A percentile compares a stretch with the other conserved stretches of the same genome.
Evolutionary conservation across 2,329 filamentous ascomycete species (phyloP).

Genomic region (Paramyrothecium sp.): DNA sequence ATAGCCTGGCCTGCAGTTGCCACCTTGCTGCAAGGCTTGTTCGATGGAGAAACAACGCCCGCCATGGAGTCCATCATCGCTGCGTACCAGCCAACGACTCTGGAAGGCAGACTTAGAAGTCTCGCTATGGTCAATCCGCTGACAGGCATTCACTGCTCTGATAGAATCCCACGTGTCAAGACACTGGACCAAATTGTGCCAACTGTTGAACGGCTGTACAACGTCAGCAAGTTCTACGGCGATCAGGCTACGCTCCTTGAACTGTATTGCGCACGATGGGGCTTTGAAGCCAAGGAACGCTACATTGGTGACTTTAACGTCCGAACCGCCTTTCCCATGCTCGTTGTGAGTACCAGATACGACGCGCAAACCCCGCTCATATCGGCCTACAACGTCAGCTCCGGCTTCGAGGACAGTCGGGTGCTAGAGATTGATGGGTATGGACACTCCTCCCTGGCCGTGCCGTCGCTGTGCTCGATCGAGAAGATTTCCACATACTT

Average conservation of each 20-base stretch:
- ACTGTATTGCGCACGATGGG: constrained; percentile 6
- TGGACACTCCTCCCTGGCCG: neutral
- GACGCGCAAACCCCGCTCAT: neutral
- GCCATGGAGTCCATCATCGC: neutral
- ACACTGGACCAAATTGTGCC: constrained; percentile 24
- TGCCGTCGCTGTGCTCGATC: too few relatives aligned
- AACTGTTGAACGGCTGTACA: constrained; percentile 16
- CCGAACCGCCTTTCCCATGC: neutral
- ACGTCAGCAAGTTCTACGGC: constrained; percentile 23
- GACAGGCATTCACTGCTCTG: constrained; percentile 31
- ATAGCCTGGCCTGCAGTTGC: constrained; percentile 37
- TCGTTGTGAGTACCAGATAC: neutral
- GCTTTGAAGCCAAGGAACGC: neutral
- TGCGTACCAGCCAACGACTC: neutral
- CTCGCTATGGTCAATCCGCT: neutral
- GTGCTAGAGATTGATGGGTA: neutral
- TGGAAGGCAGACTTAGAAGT: neutral
- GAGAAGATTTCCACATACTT: neutral
- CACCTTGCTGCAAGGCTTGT: constrained; percentile 32
- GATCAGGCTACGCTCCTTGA: constrained; percentile 10
- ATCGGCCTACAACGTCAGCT: neutral
- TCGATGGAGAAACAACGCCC: constrained; percentile 33
- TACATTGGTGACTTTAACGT: neutral
- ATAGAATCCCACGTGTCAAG: constrained; percentile 22
- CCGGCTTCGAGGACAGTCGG: neutral